A percentile compares a stretch with the other conserved stretches of the same genome.
phyloP scores from a whole-genome alignment of 1,284 basidiomycete species.

The Marasmius fiardii region DNA sequence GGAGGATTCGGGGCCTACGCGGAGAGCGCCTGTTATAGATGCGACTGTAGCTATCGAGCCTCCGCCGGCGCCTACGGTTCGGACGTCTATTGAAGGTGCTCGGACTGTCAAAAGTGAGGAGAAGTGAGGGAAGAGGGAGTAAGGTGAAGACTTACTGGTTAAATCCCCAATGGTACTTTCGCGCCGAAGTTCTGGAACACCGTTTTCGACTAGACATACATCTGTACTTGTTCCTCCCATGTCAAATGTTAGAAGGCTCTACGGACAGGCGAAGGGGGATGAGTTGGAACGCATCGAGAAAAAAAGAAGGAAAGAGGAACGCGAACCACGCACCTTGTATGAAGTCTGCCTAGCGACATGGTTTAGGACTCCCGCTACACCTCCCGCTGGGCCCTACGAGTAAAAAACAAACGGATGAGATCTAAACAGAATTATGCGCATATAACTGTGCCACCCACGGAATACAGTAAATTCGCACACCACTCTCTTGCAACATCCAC shows the following conservation, averaged over 20 bases:
- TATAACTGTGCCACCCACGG: conserved; percentile 12
- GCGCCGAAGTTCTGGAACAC: conserved; percentile 21
- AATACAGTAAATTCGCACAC: conserved; percentile 22
- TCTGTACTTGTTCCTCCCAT: conserved; percentile 30
- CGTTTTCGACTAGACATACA: conserved; percentile 26
- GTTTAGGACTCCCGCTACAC: conserved; percentile 25
- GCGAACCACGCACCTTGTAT: conserved; percentile 16
- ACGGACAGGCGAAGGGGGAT: no score
- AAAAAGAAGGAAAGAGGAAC: background rate
- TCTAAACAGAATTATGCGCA: background rate
- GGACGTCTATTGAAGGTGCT: conserved; percentile 26
- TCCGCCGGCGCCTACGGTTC: conserved; percentile 29
- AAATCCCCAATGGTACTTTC: conserved; percentile 23
- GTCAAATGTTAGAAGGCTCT: conserved; percentile 27
- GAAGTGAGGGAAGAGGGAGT: background rate
- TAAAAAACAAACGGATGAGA: no score
- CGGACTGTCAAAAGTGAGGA: conserved; percentile 16
- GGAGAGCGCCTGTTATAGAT: conserved; percentile 24
- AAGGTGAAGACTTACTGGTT: conserved; percentile 17
- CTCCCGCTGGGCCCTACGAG: conserved; percentile 24
- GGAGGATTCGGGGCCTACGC: conserved; percentile 28
- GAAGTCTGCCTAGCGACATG: conserved; percentile 20
- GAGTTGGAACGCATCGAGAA: background rate
- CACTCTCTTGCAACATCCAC: conserved; percentile 20
- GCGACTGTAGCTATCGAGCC: conserved; percentile 26